Conservation (phyloP, 345 rosid genomes). For the Boechera retrofracta region DNA sequence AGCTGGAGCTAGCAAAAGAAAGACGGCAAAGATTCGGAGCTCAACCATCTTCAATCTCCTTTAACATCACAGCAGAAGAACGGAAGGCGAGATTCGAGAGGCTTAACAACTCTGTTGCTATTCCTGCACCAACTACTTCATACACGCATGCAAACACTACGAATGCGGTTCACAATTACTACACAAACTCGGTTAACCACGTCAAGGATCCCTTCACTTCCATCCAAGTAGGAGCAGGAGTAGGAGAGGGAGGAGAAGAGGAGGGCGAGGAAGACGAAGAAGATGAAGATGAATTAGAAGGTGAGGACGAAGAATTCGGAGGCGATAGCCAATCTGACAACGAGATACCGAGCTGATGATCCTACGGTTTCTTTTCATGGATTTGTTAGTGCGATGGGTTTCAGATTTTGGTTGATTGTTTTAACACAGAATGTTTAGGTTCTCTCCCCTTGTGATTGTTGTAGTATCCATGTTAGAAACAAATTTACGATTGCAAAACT, state of each 20-base stretch:
- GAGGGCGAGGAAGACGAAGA: conserved; percentile 34
- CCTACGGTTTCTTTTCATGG: conserved; percentile 21
- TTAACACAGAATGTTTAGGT: conserved; percentile 39
- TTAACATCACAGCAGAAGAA: conserved; percentile 47
- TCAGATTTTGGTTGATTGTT: conserved; percentile 41
- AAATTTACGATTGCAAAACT: conserved; percentile 31
- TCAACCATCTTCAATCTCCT: conserved; percentile 46
- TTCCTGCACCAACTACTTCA: conserved; percentile 26
- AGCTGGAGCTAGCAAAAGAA: conserved; percentile 38
- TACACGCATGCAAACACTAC: conserved; percentile 38
- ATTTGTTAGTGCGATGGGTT: conserved; percentile 37
- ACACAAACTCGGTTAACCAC: conserved; percentile 41
- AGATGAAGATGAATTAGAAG: conserved; percentile 41
- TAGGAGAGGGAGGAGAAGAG: conserved; percentile 20
- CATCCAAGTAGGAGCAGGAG: conserved; percentile 16
- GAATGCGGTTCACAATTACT: conserved; percentile 36
- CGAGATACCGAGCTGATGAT: conserved; percentile 45
- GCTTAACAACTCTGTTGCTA: conserved; percentile 42
- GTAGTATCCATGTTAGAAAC: conserved; percentile 41
- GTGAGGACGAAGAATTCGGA: conserved; percentile 40
- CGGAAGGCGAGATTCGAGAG: conserved; percentile 46
- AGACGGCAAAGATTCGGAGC: conserved; percentile 41
- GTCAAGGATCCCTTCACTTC: conserved; percentile 42
- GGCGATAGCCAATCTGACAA: conserved; percentile 48
- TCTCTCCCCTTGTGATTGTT: conserved; percentile 40